Conservation (phyloP, 208 protist genomes). For the Trypanosoma conorhini region DNA sequence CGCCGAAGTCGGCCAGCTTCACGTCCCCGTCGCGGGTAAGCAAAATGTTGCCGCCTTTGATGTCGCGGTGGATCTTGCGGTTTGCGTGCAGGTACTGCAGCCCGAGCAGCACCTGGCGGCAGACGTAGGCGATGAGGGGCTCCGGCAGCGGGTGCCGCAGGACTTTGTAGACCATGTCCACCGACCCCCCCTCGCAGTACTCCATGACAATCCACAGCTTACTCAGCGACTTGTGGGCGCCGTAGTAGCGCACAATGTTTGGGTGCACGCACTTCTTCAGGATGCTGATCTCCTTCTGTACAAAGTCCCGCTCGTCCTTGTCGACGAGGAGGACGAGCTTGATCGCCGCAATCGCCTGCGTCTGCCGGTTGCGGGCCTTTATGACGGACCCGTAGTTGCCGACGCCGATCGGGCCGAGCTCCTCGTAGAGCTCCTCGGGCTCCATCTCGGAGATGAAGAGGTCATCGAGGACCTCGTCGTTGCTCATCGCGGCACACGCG, state of each 20-base stretch:
- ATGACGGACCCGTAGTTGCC: constrained; percentile 98
- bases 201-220: constrained; percentile 94
- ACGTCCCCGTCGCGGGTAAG: constrained; percentile 89
- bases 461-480: constrained; percentile 37
- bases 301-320: constrained; percentile 73
- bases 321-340: constrained; percentile 89
- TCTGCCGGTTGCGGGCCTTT: constrained; percentile 90
- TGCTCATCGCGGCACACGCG: neutral
- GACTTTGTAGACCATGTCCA: constrained; percentile 87
- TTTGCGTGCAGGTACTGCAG: constrained; percentile 90
- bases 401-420: constrained; percentile 78
- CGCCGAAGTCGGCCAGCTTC: constrained; percentile 94
- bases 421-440: constrained; percentile 82
- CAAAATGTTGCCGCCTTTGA: constrained; percentile 94
- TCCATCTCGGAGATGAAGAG: constrained; percentile 70
- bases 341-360: constrained; percentile 80
- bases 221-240: constrained; percentile 80
- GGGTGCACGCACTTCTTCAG: constrained; percentile 80
- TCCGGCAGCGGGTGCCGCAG: constrained; percentile 77
- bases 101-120: constrained; percentile 73
- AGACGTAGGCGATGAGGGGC: constrained; percentile 88
- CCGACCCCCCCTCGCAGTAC: constrained; percentile 92
- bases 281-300: constrained; percentile 88
- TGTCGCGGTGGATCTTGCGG: constrained; percentile 92
- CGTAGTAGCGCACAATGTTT: constrained; percentile 90